Conservation (phyloP, 2,329 filamentous ascomycete species). For the Colletotrichum sp. region DNA sequence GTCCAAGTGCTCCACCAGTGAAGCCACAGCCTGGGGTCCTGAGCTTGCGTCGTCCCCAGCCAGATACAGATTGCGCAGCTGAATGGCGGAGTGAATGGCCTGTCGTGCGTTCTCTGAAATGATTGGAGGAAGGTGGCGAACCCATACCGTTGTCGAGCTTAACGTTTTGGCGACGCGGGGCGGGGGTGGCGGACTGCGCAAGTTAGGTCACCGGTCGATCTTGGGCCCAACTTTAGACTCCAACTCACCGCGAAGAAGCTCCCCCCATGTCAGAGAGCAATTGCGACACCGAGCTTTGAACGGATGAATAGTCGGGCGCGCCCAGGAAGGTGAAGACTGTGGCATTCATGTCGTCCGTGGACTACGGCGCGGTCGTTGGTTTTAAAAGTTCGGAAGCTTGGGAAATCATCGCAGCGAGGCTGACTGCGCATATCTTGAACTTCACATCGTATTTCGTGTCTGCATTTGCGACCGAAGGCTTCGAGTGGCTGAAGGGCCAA, state of each 20-base stretch:
- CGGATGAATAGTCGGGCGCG: not conserved
- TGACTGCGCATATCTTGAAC: not conserved
- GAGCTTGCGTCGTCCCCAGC: not conserved
- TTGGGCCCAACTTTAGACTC: not conserved
- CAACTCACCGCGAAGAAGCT: constrained; percentile 2
- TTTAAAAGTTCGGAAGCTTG: not conserved
- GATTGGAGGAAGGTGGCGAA: constrained; percentile 21
- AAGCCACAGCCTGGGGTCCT: not conserved
- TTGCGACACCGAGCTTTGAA: not conserved
- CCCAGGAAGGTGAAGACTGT: not conserved
- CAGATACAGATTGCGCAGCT: constrained; percentile 12
- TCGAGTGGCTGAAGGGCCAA: not conserved
- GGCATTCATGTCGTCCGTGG: not conserved
- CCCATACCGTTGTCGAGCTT: constrained; percentile 7
- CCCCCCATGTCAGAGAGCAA: not conserved
- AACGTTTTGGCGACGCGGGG: constrained; percentile 17
- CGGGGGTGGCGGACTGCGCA: constrained; percentile 1
- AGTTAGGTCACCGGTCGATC: not conserved
- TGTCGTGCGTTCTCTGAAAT: constrained; percentile 6
- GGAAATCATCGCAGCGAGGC: not conserved
- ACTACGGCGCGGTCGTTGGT: not conserved
- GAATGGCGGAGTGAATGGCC: constrained; percentile 6
- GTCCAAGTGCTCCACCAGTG: not conserved
- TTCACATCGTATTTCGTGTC: constrained; percentile 7
- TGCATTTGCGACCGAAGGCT: not conserved